These are phyloP conservation scores for Logfia minima DNA, from an alignment of 129 eudicot genomes.

Conservation along the genomic window DNA sequence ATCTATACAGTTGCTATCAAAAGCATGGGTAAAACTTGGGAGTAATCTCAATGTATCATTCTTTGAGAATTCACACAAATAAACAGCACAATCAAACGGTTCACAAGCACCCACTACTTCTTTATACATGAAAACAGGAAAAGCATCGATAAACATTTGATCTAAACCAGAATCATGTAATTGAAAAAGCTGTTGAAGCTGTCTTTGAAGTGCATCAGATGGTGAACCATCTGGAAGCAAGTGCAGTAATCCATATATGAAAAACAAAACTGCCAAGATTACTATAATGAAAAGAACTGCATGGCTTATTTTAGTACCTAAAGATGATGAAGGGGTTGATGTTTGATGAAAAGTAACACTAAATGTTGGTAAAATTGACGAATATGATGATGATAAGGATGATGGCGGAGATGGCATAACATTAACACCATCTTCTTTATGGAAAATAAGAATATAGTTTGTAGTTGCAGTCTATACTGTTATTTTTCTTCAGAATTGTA, in stretches of 20 bases:
- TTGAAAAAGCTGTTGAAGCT: constrained; percentile 79
- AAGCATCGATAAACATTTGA: constrained; percentile 83
- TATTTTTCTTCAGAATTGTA: no score
- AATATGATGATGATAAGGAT: constrained; percentile 24
- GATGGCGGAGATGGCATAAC: constrained; percentile 35
- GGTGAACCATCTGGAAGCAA: constrained; percentile 69
- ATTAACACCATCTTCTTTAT: constrained; percentile 42
- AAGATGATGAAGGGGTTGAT: constrained; percentile 50
- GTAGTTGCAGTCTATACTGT: no score
- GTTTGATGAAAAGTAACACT: constrained; percentile 36
- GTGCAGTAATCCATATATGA: constrained; percentile 87
- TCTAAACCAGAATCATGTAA: constrained; percentile 85
- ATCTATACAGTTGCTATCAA: constrained; percentile 76
- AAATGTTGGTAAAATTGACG: constrained; percentile 35
- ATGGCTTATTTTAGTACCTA: constrained; percentile 69
- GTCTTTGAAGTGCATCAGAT: constrained; percentile 79
- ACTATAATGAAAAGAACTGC: constrained; percentile 75
- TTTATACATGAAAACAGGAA: constrained; percentile 74
- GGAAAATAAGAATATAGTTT: no score
- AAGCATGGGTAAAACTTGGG: constrained; percentile 89
- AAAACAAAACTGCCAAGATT: constrained; percentile 78
- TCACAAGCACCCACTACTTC: constrained; percentile 79
- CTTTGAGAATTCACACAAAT: constrained; percentile 75
- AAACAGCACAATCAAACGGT: constrained; percentile 90
- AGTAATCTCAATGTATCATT: constrained; percentile 77